A percentile compares a stretch with the other conserved stretches of the same genome.
phyloP scores from a whole-genome alignment of 2,329 filamentous ascomycete genomes.

The Talaromyces sp. region DNA sequence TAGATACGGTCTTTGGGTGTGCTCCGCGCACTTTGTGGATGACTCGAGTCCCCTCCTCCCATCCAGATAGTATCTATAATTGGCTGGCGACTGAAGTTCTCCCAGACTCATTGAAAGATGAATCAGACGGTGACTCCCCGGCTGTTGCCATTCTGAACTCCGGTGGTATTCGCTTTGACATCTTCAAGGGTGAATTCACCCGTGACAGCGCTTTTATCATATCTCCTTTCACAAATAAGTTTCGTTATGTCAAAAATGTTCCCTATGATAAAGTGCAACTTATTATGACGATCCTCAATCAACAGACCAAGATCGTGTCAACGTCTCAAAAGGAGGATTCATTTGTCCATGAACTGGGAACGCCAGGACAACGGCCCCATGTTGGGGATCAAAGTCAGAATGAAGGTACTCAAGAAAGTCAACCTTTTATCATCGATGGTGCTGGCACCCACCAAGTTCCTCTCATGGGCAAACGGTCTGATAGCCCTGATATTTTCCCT shows the following conservation, averaged over 20 bases:
- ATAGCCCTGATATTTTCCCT: constrained; percentile 55
- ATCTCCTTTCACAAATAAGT: constrained; percentile 81
- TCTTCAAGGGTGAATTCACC: constrained; percentile 90
- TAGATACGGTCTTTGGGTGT: constrained; percentile 80
- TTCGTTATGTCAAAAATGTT: constrained; percentile 77
- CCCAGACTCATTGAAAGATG: constrained; percentile 64
- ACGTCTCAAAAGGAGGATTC: constrained; percentile 15
- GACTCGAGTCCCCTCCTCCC: constrained; percentile 73
- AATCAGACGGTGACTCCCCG: constrained; percentile 62
- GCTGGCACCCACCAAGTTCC: constrained; percentile 31
- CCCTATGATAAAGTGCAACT: constrained; percentile 74
- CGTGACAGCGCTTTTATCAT: constrained; percentile 83
- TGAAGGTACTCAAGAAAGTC: constrained; percentile 9
- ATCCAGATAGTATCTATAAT: constrained; percentile 74
- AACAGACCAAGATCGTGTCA: constrained; percentile 55
- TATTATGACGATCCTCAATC: constrained; percentile 64
- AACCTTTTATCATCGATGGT: constrained; percentile 4
- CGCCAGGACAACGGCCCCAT: constrained; percentile 40
- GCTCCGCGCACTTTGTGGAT: constrained; percentile 82
- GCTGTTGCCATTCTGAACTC: constrained; percentile 79
- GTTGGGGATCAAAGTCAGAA: constrained; percentile 36
- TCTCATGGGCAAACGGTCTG: constrained; percentile 32
- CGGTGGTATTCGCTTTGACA: constrained; percentile 90
- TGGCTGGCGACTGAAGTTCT: constrained; percentile 78
- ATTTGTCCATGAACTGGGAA: constrained; percentile 35